Evolutionary conservation across 106 monocot species (phyloP).

Genomic region (Dioscorea zingiberensis): DNA sequence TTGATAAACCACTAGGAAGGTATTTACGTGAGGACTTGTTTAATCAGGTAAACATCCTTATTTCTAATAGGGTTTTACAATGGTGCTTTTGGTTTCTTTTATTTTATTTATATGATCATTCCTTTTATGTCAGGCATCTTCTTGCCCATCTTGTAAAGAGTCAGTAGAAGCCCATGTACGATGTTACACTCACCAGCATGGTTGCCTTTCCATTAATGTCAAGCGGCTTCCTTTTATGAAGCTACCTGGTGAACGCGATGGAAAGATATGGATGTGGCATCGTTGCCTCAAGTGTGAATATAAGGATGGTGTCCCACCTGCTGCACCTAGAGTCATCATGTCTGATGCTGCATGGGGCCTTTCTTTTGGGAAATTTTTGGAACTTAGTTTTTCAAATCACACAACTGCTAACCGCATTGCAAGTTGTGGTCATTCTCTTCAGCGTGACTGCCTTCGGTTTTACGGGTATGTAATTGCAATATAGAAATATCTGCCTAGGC

Average conservation of each 20-base stretch:
- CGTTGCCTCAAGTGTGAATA: constrained; percentile 72
- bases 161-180: constrained; percentile 65
- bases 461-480: constrained; percentile 51
- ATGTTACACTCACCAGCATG: constrained; percentile 81
- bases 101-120: not conserved
- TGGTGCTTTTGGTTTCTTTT: not conserved
- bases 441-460: constrained; percentile 88
- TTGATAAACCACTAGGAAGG: constrained; percentile 87
- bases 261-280: constrained; percentile 99
- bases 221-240: constrained; percentile 41
- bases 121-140: constrained; percentile 35
- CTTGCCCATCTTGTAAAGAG: constrained; percentile 64
- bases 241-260: constrained; percentile 76
- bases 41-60: constrained; percentile 56
- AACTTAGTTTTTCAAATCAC: constrained; percentile 90
- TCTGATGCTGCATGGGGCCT: constrained; percentile 94
- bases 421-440: constrained; percentile 92
- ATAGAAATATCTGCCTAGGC: not conserved
- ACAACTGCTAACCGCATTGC: constrained; percentile 82
- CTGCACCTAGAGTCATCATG: constrained; percentile 79
- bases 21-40: constrained; percentile 86
- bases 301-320: constrained; percentile 69
- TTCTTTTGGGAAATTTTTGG: constrained; percentile 98
- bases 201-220: constrained; percentile 70
- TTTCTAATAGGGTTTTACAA: not conserved